Evolutionary conservation across 2,329 filamentous ascomycete species (phyloP).

Genomic region (Juglanconis oblonga): DNA sequence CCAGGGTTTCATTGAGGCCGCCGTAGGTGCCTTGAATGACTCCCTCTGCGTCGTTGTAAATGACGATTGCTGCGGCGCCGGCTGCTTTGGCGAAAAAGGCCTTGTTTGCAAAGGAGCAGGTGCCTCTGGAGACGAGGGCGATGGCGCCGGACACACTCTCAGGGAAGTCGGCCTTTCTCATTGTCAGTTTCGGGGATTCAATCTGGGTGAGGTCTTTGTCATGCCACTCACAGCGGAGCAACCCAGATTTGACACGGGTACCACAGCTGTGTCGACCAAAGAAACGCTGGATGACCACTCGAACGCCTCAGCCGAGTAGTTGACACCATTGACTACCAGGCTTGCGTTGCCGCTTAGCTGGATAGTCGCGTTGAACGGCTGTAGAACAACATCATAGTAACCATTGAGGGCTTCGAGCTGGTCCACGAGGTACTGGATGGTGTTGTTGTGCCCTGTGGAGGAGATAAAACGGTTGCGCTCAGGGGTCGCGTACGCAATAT

Average conservation of each 20-base stretch:
- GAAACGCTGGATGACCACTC: slow-evolving; percentile 51
- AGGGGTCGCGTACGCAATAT: slow-evolving; percentile 39
- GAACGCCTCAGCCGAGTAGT: slow-evolving; percentile 30
- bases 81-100: slow-evolving; percentile 52
- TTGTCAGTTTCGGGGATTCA: no score
- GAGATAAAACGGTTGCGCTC: slow-evolving; percentile 41
- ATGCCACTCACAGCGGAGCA: slow-evolving; percentile 52
- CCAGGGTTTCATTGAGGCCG: no score
- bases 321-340: slow-evolving; percentile 29
- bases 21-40: slow-evolving; percentile 19
- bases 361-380: slow-evolving; percentile 41
- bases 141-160: slow-evolving; percentile 51
- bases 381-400: slow-evolving; percentile 40
- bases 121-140: slow-evolving; percentile 58
- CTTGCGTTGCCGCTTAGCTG: slow-evolving; percentile 25
- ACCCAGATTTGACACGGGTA: slow-evolving; percentile 49
- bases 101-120: slow-evolving; percentile 58
- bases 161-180: not conserved
- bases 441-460: slow-evolving; percentile 43
- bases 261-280: slow-evolving; percentile 35
- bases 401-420: slow-evolving; percentile 35
- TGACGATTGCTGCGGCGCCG: slow-evolving; percentile 53
- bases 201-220: not conserved
- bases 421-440: slow-evolving; percentile 42
- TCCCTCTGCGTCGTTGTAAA: slow-evolving; percentile 62